Evolutionary conservation across 768 basidiomycete species (phyloP), one percentile per base, ranked within the genome.

Genomic region (Pholiota microspora): DNA sequence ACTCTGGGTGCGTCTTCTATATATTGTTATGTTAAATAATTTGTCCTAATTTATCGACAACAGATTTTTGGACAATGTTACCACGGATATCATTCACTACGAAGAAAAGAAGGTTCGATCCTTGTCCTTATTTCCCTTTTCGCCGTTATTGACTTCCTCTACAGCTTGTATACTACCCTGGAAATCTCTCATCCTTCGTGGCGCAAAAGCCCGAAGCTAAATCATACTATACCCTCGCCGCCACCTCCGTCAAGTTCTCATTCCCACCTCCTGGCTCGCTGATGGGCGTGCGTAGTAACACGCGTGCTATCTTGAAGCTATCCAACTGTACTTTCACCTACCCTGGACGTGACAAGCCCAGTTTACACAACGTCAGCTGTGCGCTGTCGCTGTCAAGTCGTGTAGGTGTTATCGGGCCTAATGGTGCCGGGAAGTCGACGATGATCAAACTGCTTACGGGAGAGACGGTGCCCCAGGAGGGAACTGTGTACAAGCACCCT

Each of bases 1-100:
- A 98, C 76, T 95, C 94, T 62, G 88, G 92, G 89, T 89, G 56
- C 58, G 86, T 73, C n/a, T n/a, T n/a, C n/a, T n/a, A n/a, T n/a
- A n/a, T n/a, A n/a, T n/a, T 18, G 16, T n/a, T 35, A 40, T 24
- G 45, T 18, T 29, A 12, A 18, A 35, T n/a, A 27, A 7, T 44
- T 51, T 24, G 34, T n/a, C 3, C 29, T 53, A 21, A 42, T 15
- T 13, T 7, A 12, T 42, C 46, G 15, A 29, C 9, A 10, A 10
- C 53, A 92, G 89, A 55, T 98, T 98, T 77, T 77, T 98, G 64
- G 95, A 98, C 75, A 87, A 89, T 71, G 85, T 97, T 51, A 95
- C 94, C 55, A 92, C 95, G 60, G 94, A 98, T 72, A 93, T 98
- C 65, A 94, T 98, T 59, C 95, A 97, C 76, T 98, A 97, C 74